Evolutionary conservation across 345 rosid species (phyloP).

Genomic region (Capsella bursapastoris): DNA sequence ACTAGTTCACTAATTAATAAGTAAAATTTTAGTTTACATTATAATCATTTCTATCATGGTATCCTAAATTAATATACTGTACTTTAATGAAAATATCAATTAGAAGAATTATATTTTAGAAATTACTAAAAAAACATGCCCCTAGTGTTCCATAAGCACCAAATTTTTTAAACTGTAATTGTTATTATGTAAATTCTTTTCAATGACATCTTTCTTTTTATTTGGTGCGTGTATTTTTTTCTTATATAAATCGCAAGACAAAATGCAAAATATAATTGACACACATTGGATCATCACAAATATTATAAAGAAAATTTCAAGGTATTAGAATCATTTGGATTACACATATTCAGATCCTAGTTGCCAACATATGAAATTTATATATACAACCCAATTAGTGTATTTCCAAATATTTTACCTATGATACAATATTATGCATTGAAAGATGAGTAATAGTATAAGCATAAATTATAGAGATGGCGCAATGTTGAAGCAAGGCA

Average conservation of each 20-base stretch:
- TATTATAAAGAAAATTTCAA: neutral
- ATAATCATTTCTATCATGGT: neutral
- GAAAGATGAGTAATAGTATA: neutral
- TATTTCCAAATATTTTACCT: neutral
- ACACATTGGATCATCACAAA: neutral
- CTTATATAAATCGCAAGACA: too few relatives aligned
- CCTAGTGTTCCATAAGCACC: too few relatives aligned
- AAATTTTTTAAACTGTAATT: too few relatives aligned
- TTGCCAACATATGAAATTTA: neutral
- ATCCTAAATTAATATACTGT: neutral
- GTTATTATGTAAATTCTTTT: too few relatives aligned
- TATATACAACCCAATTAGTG: neutral
- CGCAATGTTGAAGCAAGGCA: conserved; percentile 52
- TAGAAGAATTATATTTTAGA: neutral
- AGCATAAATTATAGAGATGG: conserved; percentile 34
- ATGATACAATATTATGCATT: neutral
- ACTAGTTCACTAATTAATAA: too few relatives aligned
- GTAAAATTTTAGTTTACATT: neutral
- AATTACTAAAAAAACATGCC: neutral
- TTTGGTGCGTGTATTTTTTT: too few relatives aligned
- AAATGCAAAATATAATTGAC: neutral
- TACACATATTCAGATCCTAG: neutral
- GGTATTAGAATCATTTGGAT: neutral
- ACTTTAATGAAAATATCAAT: neutral
- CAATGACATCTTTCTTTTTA: too few relatives aligned